phyloP scores from a whole-genome alignment of 2,329 filamentous ascomycete species.

The Monilinia polystroma region DNA sequence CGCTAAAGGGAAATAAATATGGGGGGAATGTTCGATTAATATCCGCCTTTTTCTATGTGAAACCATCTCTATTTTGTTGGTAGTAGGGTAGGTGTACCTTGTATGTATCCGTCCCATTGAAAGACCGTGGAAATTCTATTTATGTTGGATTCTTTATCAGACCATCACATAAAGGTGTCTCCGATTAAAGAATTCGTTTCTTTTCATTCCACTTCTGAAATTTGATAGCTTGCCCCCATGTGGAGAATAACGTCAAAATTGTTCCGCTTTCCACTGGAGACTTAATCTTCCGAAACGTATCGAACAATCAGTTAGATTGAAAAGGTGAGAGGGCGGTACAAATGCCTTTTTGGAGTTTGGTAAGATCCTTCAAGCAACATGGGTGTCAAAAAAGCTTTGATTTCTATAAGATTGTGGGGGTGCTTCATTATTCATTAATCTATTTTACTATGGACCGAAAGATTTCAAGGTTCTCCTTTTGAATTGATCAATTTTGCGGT shows the following conservation, averaged over 20 bases:
- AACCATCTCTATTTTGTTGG: not conserved
- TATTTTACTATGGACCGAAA: not conserved
- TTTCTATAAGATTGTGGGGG: not conserved
- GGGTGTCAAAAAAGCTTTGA: not conserved
- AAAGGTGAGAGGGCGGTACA: not conserved
- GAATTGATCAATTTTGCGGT: constrained; percentile 2
- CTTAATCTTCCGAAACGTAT: not conserved
- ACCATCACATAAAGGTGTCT: no score
- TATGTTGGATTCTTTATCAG: no score
- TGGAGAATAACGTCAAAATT: no score
- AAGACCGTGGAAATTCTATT: not conserved
- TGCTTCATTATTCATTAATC: not conserved
- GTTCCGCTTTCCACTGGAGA: no score
- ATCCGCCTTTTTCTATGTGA: constrained; percentile 14
- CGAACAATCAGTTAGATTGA: not conserved
- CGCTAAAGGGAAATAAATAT: constrained; percentile 11
- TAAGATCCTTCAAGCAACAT: constrained; percentile 7
- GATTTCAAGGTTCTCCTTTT: not conserved
- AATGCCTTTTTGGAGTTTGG: not conserved
- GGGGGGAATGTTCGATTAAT: not conserved
- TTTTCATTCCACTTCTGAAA: no score
- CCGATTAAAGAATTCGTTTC: not conserved
- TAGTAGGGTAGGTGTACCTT: not conserved
- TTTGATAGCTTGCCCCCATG: no score
- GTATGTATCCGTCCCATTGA: not conserved